Evolutionary conservation across 2,329 filamentous ascomycete genomes (phyloP), one percentile per base, ranked within the genome.

Genomic region (Tympanopsis confertula): DNA sequence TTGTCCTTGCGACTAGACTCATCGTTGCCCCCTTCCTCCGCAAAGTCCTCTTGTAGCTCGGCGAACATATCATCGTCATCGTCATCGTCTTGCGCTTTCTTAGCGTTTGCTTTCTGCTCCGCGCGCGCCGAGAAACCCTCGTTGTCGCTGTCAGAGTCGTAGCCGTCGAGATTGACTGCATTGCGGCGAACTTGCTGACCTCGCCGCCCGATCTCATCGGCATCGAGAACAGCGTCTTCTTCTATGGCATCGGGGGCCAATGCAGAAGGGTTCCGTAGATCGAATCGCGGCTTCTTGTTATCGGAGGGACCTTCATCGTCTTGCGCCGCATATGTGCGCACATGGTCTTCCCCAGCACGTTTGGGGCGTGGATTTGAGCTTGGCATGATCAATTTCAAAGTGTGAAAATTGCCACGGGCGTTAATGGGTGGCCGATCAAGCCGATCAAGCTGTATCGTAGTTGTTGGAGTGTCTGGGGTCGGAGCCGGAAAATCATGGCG

Each of bases 211-310:
- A 19, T 7, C 4, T 20, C 20, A 18, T 20, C 35, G 19, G 35
- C 35, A 4, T 60, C 51, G 4, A 33, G 17, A 7, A 33, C 30
- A 7, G 66, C 63, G 30, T 77, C 74, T 38, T 71, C 63, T 44
- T 85, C 82, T 2, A 74, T 72, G 2, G 78, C 82, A 54, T 93
- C 86, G 1, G 88, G 79, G 2, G 86, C 89, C 4, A 98, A 74
- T 1, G 85, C 87, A 13, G 88, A 94, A 3, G 91, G 91, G 55
- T 98, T 96, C 46, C 91, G 86, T 38, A 91, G 68, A 58, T 98
- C 91, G 60, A 98, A 98, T 52, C 85, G 86, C 41, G 86, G 82
- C 53, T 87, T 88, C 57, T 93, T 93, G 38, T 66, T 56, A 2
- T 66, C 58, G 1, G 55, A 54, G 20, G 69, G 63, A 36, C 69